A percentile compares a stretch with the other conserved stretches of the same genome.
phyloP scores from a whole-genome alignment of 306 rosid species.

The Corylus avellana region DNA sequence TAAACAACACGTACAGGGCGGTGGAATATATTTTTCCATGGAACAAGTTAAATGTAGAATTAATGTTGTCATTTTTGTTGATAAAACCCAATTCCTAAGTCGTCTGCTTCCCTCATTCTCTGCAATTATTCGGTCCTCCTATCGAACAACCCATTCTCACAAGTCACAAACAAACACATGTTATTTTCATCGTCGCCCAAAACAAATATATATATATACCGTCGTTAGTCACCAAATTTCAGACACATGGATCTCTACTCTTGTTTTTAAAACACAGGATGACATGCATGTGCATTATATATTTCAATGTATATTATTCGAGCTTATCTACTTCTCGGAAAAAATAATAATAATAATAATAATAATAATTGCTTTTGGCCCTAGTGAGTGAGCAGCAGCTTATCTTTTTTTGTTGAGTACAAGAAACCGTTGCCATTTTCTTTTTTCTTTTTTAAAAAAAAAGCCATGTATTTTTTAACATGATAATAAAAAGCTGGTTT shows the following conservation, averaged over 20 bases:
- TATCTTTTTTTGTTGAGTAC: conserved; percentile 12
- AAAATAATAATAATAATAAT: background rate
- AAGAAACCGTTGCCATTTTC: conserved; percentile 21
- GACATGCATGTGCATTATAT: conserved; percentile 10
- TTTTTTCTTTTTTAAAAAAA: background rate
- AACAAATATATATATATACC: background rate
- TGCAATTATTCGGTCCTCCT: background rate
- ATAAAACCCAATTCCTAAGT: background rate
- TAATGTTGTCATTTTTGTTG: background rate
- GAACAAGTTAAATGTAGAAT: background rate
- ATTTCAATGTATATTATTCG: conserved; percentile 13
- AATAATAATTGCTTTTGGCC: no score
- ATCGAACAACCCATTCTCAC: no score
- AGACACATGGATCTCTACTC: conserved; percentile 20
- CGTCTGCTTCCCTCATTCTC: background rate
- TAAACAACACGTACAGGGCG: background rate
- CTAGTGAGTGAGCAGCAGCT: no score
- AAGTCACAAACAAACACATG: background rate
- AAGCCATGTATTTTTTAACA: background rate
- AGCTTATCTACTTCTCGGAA: conserved; percentile 26
- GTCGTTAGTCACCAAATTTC: conserved; percentile 11
- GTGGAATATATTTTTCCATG: conserved; percentile 14
- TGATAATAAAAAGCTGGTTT: background rate
- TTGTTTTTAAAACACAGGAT: background rate
- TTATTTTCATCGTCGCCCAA: conserved; percentile 15